Conservation (phyloP, 2,329 filamentous ascomycete genomes). For the Botrytis aclada region DNA sequence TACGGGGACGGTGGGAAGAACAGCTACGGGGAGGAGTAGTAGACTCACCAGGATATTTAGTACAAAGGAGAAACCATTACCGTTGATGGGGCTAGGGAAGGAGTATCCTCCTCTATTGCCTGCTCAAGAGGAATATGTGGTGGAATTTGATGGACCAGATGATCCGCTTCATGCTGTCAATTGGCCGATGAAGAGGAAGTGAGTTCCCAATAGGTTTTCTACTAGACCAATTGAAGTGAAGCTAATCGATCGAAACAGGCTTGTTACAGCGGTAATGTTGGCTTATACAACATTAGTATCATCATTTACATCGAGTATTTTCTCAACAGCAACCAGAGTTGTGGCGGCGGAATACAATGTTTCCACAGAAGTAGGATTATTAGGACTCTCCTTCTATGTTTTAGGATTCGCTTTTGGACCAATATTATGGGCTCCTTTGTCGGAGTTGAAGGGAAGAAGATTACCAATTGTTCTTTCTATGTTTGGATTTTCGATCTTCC, state of each 20-base stretch:
- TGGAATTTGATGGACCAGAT: slow-evolving; percentile 79
- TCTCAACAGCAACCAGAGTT: slow-evolving; percentile 60
- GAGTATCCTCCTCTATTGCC: slow-evolving; percentile 68
- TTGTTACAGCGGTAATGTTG: slow-evolving; percentile 64
- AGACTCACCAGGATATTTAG: slow-evolving; percentile 44
- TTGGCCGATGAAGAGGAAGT: slow-evolving; percentile 79
- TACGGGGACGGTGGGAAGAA: slow-evolving; percentile 64
- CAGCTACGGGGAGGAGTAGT: slow-evolving; percentile 40
- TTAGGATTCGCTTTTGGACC: slow-evolving; percentile 70
- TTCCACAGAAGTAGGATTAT: slow-evolving; percentile 56
- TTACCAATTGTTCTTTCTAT: slow-evolving; percentile 59
- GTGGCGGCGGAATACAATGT: slow-evolving; percentile 60
- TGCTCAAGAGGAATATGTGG: slow-evolving; percentile 72
- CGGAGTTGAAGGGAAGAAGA: slow-evolving; percentile 66
- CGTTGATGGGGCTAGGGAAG: slow-evolving; percentile 71
- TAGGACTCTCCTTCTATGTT: slow-evolving; percentile 69
- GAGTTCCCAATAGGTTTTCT: slow-evolving; percentile 35
- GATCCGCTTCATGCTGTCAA: slow-evolving; percentile 87
- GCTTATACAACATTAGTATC: slow-evolving; percentile 71
- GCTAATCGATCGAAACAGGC: slow-evolving; percentile 38
- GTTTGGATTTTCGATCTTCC: slow-evolving; percentile 69
- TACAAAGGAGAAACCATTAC: slow-evolving; percentile 52
- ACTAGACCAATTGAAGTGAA: slow-evolving; percentile 35
- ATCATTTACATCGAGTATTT: slow-evolving; percentile 73
- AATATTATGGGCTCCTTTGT: slow-evolving; percentile 68